These are phyloP conservation scores for Malus orientalis DNA, from an alignment of 306 rosid genomes.

Conservation along the genomic window DNA sequence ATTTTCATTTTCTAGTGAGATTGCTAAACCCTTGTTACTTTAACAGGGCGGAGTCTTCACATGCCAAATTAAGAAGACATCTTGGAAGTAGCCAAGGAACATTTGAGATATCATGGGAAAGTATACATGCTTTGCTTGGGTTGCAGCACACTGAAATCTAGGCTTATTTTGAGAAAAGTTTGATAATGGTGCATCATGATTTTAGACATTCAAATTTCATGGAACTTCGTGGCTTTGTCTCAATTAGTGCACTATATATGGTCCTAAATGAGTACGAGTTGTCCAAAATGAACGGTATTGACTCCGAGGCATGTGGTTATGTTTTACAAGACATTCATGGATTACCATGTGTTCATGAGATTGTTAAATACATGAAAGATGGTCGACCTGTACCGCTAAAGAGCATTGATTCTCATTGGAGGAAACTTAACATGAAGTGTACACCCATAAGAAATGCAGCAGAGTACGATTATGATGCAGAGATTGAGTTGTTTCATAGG, in stretches of 20 bases:
- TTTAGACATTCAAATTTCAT: not conserved
- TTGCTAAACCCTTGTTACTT: not conserved
- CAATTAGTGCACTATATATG: not conserved
- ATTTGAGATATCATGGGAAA: not conserved
- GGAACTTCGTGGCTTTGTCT: not conserved
- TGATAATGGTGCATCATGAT: not conserved
- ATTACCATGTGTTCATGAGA: not conserved
- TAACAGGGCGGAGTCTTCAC: not conserved
- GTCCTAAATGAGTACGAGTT: not conserved
- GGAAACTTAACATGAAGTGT: not conserved
- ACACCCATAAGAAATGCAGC: no score
- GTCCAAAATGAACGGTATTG: not conserved
- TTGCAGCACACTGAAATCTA: not conserved
- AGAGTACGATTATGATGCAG: not conserved
- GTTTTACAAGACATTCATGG: not conserved
- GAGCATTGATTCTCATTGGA: no score
- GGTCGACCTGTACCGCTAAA: no score
- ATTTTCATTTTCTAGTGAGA: not conserved
- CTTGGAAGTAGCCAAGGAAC: not conserved
- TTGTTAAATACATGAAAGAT: no score
- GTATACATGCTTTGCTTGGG: not conserved
- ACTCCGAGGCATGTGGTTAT: not conserved
- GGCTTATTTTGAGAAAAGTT: not conserved
- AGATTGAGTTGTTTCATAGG: not conserved
- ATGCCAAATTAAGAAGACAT: not conserved